Conservation (phyloP, 768 basidiomycete genomes). For the Mycena olivaceomarginata region DNA sequence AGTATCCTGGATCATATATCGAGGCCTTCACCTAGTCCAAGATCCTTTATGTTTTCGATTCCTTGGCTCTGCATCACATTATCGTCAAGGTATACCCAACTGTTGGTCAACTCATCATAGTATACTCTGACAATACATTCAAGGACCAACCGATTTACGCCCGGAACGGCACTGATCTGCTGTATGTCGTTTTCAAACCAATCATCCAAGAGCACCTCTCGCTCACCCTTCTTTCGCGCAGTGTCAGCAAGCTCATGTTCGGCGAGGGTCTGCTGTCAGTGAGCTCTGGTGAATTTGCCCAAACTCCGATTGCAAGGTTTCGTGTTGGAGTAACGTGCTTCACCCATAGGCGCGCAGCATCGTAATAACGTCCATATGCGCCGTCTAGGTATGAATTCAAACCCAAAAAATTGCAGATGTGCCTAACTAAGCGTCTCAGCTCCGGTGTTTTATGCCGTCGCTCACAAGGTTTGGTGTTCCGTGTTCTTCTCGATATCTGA, state of each 20-base stretch:
- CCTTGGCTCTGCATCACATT: conserved; percentile 1
- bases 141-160: neutral
- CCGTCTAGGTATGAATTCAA: neutral
- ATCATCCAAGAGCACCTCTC: neutral
- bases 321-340: neutral
- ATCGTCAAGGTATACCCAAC: neutral
- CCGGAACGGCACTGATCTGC: neutral
- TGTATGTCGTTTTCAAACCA: neutral
- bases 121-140: neutral
- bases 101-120: neutral
- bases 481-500: neutral
- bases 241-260: neutral
- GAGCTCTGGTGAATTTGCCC: neutral
- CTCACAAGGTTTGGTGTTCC: neutral
- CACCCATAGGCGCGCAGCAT: neutral
- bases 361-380: conserved; percentile 4
- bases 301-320: neutral
- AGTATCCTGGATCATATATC: neutral
- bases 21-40: neutral
- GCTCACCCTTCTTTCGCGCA: neutral
- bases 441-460: conserved; percentile 19
- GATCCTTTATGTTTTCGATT: conserved; percentile 7
- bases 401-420: neutral
- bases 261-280: conserved; percentile 4
- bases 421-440: neutral